Evolutionary conservation across 495 filamentous ascomycete species (phyloP).

Genomic region (Penicillium steckii): DNA sequence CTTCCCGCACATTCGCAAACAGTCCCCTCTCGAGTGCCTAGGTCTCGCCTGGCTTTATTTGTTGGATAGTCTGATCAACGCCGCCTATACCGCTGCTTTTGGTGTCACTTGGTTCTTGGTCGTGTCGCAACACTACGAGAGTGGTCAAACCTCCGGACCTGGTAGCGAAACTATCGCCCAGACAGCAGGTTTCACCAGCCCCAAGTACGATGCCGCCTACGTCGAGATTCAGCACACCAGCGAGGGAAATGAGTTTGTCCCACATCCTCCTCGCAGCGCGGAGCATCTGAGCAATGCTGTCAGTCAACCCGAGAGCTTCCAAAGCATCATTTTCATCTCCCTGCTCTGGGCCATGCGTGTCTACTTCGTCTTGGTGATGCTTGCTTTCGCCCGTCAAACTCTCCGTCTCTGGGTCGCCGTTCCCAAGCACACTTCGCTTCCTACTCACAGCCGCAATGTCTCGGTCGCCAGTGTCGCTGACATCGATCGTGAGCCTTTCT

Average conservation of each 20-base stretch:
- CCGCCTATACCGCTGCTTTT: conserved; percentile 74
- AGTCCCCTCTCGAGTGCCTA: conserved; percentile 65
- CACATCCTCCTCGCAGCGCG: conserved; percentile 30
- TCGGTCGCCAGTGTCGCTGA: conserved; percentile 46
- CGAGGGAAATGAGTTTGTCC: conserved; percentile 23
- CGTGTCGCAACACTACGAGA: conserved; percentile 54
- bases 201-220: conserved; percentile 58
- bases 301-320: conserved; percentile 66
- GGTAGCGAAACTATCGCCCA: conserved; percentile 57
- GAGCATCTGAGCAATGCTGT: conserved; percentile 49
- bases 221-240: conserved; percentile 26
- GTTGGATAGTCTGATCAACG: conserved; percentile 76
- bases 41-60: conserved; percentile 74
- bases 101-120: conserved; percentile 81
- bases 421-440: conserved; percentile 44
- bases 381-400: conserved; percentile 73
- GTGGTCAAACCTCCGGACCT: conserved; percentile 37
- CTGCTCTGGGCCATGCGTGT: conserved; percentile 67
- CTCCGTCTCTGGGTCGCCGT: conserved; percentile 55
- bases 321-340: conserved; percentile 71
- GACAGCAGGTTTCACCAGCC: conserved; percentile 67
- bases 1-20: conserved; percentile 67
- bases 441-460: conserved; percentile 46
- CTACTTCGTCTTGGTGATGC: conserved; percentile 77
- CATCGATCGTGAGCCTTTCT: conserved; percentile 69